phyloP scores from a whole-genome alignment of 75 land plant genomes.

The Selaginella tamariscina region DNA sequence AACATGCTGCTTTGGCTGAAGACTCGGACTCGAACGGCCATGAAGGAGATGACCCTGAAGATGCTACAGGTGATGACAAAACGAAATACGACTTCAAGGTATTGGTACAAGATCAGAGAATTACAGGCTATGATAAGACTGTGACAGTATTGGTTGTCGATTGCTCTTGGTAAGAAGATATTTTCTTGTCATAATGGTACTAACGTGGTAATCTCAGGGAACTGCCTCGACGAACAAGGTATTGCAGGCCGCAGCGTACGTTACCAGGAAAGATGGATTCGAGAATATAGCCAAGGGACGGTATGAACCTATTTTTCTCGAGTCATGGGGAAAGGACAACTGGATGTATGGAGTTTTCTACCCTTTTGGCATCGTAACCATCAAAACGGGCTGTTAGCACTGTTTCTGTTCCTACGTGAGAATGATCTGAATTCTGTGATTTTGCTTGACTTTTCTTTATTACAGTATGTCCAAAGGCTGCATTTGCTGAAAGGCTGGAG shows the following conservation, averaged over 20 bases:
- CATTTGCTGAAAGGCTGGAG: too few relatives aligned
- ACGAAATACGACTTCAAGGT: neutral
- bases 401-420: too few relatives aligned
- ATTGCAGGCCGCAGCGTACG: neutral
- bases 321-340: neutral
- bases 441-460: too few relatives aligned
- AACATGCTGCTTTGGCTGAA: neutral
- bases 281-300: neutral
- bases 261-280: neutral
- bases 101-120: neutral
- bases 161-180: neutral
- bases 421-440: too few relatives aligned
- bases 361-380: neutral
- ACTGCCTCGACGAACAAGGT: neutral
- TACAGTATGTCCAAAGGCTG: too few relatives aligned
- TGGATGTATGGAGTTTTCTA: neutral
- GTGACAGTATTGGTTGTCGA: neutral
- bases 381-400: too few relatives aligned
- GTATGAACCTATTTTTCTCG: neutral
- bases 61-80: neutral
- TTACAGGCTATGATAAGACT: neutral
- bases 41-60: neutral
- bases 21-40: neutral
- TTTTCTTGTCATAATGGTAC: neutral
- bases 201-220: neutral